Conservation (phyloP, 495 filamentous ascomycete genomes). For the Neurospora intermedia region DNA sequence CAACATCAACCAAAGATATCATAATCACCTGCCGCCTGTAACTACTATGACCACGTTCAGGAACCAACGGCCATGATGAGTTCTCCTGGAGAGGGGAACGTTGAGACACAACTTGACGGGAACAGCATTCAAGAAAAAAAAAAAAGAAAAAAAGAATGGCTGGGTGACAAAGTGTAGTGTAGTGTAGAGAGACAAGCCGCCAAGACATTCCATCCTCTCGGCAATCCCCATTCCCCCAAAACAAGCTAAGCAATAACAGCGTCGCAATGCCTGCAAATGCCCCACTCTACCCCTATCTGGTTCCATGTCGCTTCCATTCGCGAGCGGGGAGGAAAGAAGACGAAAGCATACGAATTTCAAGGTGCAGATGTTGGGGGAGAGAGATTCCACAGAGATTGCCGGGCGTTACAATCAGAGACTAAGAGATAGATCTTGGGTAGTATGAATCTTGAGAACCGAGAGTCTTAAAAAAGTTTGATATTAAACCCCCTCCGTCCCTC, state of each 20-base stretch:
- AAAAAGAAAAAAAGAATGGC: not conserved
- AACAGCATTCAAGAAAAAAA: not conserved
- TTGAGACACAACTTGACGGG: not conserved
- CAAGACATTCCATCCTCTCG: not conserved
- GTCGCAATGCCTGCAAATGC: not conserved
- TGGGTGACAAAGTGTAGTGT: not conserved
- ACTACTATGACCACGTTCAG: not conserved
- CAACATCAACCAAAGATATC: too few species aligned
- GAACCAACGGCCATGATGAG: not conserved
- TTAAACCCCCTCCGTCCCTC: not conserved
- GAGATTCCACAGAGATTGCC: not conserved
- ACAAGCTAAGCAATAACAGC: not conserved
- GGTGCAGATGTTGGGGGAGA: not conserved
- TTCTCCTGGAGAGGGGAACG: not conserved
- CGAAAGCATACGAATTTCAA: not conserved
- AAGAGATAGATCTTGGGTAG: too few species aligned
- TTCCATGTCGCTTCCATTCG: not conserved
- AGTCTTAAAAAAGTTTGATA: too few species aligned
- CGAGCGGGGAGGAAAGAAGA: not conserved
- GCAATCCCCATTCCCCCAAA: not conserved
- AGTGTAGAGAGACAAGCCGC: not conserved
- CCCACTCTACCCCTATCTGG: not conserved
- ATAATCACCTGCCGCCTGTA: too few species aligned
- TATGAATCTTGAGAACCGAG: too few species aligned
- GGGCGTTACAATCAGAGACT: not conserved